These are phyloP conservation scores for Colletotrichum filicis DNA, from an alignment of 2,329 filamentous ascomycete genomes.

Conservation along the genomic window DNA sequence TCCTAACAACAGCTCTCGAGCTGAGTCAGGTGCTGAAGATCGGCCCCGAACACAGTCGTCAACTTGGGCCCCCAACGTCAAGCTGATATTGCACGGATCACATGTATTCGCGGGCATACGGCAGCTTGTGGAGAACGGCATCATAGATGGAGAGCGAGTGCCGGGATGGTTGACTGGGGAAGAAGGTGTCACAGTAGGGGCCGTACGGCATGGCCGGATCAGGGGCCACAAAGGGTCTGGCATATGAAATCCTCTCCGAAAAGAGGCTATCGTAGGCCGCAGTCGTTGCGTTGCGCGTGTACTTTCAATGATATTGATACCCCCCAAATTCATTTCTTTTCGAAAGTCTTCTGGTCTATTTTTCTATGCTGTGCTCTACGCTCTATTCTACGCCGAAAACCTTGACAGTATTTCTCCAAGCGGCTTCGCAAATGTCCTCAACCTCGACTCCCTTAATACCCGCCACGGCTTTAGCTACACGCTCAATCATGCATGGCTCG, in stretches of 20 bases:
- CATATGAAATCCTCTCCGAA: constrained; percentile 46
- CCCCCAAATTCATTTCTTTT: constrained; percentile 12
- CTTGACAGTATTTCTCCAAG: constrained; percentile 82
- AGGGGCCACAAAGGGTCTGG: constrained; percentile 67
- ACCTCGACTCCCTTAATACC: constrained; percentile 83
- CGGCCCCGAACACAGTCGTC: constrained; percentile 43
- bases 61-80: constrained; percentile 68
- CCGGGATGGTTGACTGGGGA: constrained; percentile 94
- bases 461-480: constrained; percentile 90
- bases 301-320: constrained; percentile 15
- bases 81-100: constrained; percentile 76
- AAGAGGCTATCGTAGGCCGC: not conserved
- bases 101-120: constrained; percentile 87
- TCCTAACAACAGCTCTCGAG: constrained; percentile 41
- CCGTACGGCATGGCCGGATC: constrained; percentile 75
- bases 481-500: constrained; percentile 87
- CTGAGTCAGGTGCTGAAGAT: constrained; percentile 40
- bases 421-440: constrained; percentile 86
- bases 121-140: constrained; percentile 79
- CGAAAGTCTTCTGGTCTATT: constrained; percentile 44
- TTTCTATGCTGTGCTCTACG: constrained; percentile 63
- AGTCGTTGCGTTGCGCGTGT: not conserved
- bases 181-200: constrained; percentile 79
- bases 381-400: constrained; percentile 79
- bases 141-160: constrained; percentile 81